Evolutionary conservation across 257 asterid species (phyloP), one percentile per base, ranked within the genome.

Genomic region (Solanum chilense): DNA sequence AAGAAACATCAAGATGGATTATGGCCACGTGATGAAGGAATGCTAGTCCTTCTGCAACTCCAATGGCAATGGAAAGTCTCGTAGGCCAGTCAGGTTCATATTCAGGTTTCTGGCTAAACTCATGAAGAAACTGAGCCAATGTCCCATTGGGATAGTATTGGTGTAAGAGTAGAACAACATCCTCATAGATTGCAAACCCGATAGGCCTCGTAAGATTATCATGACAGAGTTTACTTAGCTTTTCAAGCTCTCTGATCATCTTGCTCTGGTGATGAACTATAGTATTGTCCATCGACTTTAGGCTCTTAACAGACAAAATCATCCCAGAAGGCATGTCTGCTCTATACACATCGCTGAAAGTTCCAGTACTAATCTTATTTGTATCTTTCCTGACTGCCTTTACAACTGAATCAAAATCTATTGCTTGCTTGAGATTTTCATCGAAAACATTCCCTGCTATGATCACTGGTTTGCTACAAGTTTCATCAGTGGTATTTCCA

Each of bases 261-360:
- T 91, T 97, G 93, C 91, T 89, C 88, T 90, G 94, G 52, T 97
- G 96, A 87, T 95, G 94, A 31, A 94, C 77, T 82, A 97, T 86
- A 2, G 98, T 93, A 80, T 85, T 92, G 90, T 97, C 99, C 98
- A 96, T 93, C 3, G 96, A 95, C 88, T 91, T 94, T 74, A 97
- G 95, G 85, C 90, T 94, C 85, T 97, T 91, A 21, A 96, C 99
- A 0, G 95, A 96, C 42, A 96, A 77, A 66, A 89, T 89, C 95
- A 96, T 91, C 78, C 99, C 99, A 0, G 99, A 96, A 31, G 99
- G 98, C 99, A 97, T 96, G 47, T 96, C 99, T 10, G 99, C 99
- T 92, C 90, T 94, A 88, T 93, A 94, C 21, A 97, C 96, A 18
- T 92, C 75, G 90, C 99, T 97, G 85, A 97, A 97, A 10, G 99